Percentiles rank a stretch among this genome's conserved stretches.
Evolutionary conservation across 192 early-diverging fungal genomes (phyloP).

Genomic region (Podila clonocystis): DNA sequence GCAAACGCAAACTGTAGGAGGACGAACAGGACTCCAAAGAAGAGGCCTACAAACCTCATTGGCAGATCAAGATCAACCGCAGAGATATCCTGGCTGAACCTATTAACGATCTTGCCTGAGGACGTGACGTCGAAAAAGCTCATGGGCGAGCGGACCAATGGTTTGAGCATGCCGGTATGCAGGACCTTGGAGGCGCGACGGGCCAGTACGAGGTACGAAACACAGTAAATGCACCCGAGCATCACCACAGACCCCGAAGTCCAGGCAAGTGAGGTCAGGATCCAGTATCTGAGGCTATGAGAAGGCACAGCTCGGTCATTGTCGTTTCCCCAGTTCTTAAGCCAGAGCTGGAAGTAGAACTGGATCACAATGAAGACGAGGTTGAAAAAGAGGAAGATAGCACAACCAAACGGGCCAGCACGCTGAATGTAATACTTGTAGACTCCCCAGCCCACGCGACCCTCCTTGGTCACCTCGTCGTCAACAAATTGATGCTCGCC

Average conservation of each 20-base stretch:
- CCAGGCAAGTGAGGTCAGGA: slow-evolving; percentile 21
- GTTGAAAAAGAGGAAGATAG: background rate
- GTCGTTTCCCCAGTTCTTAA: background rate
- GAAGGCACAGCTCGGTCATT: background rate
- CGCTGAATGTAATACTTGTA: slow-evolving; percentile 32
- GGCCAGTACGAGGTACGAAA: slow-evolving; percentile 14
- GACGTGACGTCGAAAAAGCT: slow-evolving; percentile 47
- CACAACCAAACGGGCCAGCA: background rate
- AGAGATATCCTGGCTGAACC: slow-evolving; percentile 83
- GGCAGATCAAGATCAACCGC: slow-evolving; percentile 67
- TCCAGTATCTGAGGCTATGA: slow-evolving; percentile 6
- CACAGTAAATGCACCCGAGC: slow-evolving; percentile 23
- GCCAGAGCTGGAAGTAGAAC: background rate
- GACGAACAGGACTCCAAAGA: slow-evolving; percentile 49
- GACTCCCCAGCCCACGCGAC: slow-evolving; percentile 29
- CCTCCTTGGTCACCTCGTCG: slow-evolving; percentile 18
- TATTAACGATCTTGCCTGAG: slow-evolving; percentile 75
- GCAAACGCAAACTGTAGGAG: slow-evolving; percentile 58
- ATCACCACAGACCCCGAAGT: background rate
- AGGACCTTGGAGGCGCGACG: slow-evolving; percentile 58
- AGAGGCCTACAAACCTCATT: slow-evolving; percentile 52
- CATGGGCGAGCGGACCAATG: slow-evolving; percentile 62
- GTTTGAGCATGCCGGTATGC: slow-evolving; percentile 67
- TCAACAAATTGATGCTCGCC: slow-evolving; percentile 22
- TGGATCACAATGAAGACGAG: background rate